phyloP scores from a whole-genome alignment of 2,329 filamentous ascomycete genomes.

The Diplodia mutila region DNA sequence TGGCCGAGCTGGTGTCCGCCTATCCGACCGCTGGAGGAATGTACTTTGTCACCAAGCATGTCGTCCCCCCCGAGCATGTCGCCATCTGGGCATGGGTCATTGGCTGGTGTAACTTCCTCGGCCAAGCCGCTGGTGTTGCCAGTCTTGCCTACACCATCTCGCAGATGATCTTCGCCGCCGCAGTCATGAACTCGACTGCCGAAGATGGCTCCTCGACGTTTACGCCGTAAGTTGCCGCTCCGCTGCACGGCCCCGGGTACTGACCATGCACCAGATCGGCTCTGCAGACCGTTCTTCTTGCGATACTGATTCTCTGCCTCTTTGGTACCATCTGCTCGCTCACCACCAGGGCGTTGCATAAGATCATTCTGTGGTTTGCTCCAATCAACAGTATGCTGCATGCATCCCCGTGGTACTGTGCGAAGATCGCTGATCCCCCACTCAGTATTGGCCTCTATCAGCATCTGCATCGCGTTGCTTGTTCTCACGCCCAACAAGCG shows the following conservation, averaged over 20 bases:
- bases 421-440: slow-evolving; percentile 21
- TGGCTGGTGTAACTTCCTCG: slow-evolving; percentile 69
- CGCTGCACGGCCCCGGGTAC: neutral
- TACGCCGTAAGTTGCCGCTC: slow-evolving; percentile 56
- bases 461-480: slow-evolving; percentile 63
- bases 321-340: slow-evolving; percentile 66
- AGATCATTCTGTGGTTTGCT: slow-evolving; percentile 66
- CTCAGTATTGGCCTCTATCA: slow-evolving; percentile 61
- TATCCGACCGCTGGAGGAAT: slow-evolving; percentile 67
- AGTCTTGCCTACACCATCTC: slow-evolving; percentile 66
- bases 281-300: slow-evolving; percentile 61
- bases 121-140: slow-evolving; percentile 65
- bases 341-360: slow-evolving; percentile 62
- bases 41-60: slow-evolving; percentile 70
- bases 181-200: slow-evolving; percentile 59
- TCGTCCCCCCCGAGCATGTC: slow-evolving; percentile 63
- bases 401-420: too few species aligned
- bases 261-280: slow-evolving; percentile 52
- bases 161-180: slow-evolving; percentile 66
- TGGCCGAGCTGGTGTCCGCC: slow-evolving; percentile 68
- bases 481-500: slow-evolving; percentile 63
- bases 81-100: slow-evolving; percentile 68
- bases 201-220: slow-evolving; percentile 57
- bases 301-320: slow-evolving; percentile 58
- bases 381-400: slow-evolving; percentile 61